Percentiles rank a stretch among this genome's conserved stretches.
phyloP scores from a whole-genome alignment of 2,329 filamentous ascomycete species.

The Phaeosphaeriaceae sp. region DNA sequence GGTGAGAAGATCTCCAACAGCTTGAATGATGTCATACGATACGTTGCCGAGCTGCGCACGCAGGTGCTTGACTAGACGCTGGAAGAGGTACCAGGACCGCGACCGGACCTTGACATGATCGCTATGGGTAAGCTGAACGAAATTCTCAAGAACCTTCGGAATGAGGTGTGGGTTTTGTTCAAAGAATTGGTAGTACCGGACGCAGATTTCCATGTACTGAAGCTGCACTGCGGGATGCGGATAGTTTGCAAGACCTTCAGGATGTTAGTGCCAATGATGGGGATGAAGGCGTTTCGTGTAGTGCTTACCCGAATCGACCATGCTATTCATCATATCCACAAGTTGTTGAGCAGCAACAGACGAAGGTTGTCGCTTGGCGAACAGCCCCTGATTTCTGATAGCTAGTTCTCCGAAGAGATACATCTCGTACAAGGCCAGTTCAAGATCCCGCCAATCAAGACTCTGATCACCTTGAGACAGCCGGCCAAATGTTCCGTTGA shows the following conservation, averaged over 20 bases:
- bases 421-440: slow-evolving; percentile 94
- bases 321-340: slow-evolving; percentile 90
- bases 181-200: slow-evolving; percentile 92
- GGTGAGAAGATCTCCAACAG: slow-evolving; percentile 83
- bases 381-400: slow-evolving; percentile 86
- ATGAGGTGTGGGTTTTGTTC: slow-evolving; percentile 83
- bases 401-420: slow-evolving; percentile 93
- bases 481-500: slow-evolving; percentile 86
- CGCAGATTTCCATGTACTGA: slow-evolving; percentile 98
- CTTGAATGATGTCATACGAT: slow-evolving; percentile 88
- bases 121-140: slow-evolving; percentile 89
- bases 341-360: slow-evolving; percentile 80
- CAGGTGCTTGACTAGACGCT: slow-evolving; percentile 88
- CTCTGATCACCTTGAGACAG: slow-evolving; percentile 73
- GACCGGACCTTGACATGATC: slow-evolving; percentile 85
- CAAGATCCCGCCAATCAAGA: slow-evolving; percentile 93
- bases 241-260: slow-evolving; percentile 78
- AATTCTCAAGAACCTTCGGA: slow-evolving; percentile 85
- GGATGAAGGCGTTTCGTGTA: background rate
- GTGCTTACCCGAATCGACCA: slow-evolving; percentile 84
- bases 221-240: slow-evolving; percentile 90
- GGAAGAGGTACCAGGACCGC: slow-evolving; percentile 96
- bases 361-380: slow-evolving; percentile 82
- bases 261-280: slow-evolving; percentile 15
- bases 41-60: slow-evolving; percentile 85